phyloP scores from a whole-genome alignment of 2,329 filamentous ascomycete genomes.

The Fusarium pininemorale region DNA sequence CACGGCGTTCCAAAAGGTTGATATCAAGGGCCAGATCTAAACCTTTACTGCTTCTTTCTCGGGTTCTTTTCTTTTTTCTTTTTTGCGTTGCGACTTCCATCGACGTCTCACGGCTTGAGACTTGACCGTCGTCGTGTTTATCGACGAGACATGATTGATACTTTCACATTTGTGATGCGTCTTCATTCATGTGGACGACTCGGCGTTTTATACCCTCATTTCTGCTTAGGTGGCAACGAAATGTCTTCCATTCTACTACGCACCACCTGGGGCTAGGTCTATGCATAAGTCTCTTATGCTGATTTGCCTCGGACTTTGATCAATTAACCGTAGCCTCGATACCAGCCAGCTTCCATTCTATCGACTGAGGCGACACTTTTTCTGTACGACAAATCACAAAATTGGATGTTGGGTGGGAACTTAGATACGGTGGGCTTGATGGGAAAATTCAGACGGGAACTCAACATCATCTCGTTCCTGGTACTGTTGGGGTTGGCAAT shows the following conservation, averaged over 20 bases:
- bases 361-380: conserved; percentile 10
- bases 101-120: conserved; percentile 18
- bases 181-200: conserved; percentile 38
- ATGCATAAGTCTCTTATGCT: conserved; percentile 2
- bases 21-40: conserved; percentile 98
- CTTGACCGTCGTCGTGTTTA: conserved; percentile 20
- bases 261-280: conserved; percentile 1
- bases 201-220: conserved; percentile 41
- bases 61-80: conserved; percentile 11
- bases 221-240: conserved; percentile 26
- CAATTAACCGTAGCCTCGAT: conserved; percentile 41
- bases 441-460: not conserved
- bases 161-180: conserved; percentile 29
- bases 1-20: conserved; percentile 84
- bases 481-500: conserved; percentile 2
- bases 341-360: conserved; percentile 21
- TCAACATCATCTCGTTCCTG: not conserved
- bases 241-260: conserved; percentile 21
- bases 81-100: conserved; percentile 11
- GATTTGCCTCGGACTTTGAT: conserved; percentile 17
- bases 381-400: conserved; percentile 19
- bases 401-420: conserved; percentile 29
- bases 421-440: conserved; percentile 16
- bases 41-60: conserved; percentile 18
- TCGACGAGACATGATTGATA: conserved; percentile 33